Base-by-base conservation (phyloP, 164 flowering plant genomes). In the Hamamelis virginiana region DNA sequence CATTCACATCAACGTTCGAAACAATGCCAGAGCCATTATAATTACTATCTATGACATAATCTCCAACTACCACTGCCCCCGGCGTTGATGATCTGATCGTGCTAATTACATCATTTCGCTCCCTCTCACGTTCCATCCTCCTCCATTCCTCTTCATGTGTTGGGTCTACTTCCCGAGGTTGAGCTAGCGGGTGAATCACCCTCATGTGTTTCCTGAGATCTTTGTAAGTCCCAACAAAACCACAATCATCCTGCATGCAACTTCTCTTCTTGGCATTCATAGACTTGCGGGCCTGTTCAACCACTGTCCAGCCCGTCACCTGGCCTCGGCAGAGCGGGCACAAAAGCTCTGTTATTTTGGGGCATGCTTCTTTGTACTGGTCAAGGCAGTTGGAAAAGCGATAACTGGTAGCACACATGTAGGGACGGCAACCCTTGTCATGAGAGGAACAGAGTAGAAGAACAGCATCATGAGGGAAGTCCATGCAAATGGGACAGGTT, bases 351-450 rank as follows among this genome's bases (percentile, higher is more conserved):
- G 72, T 28, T 21, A 66, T 71, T 66, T 73, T 75, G 3, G 78
- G 69, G 64, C 78, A 81, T 11, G 86, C 86, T 57, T 85, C 80
- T 71, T 85, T 79, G 75, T 82, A 87, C 73, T 84, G 88, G 71
- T 85, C 81, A 52, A 86, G 88, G 72, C 90, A 86, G 59, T 86
- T 86, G 69, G 90, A 84, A 61, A 78, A 83, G 21, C 85, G 85
- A 60, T 71, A 81, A 69, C 86, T 84, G 51, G 91, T 87, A 19
- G 81, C 91, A 64, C 91, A 87, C 88, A 87, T 84, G 69, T 84
- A 85, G 52, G 91, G 91, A n/a, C 87, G 88, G 66, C 91, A 87
- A 33, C 91, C 91, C 78, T 87, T 84, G 74, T 83, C 83, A 62
- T 87, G 82, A 10, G 89, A 87, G 23, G 91, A 86, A 68, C 91